Conservation (phyloP, 1,139 yeast genomes). For the Waltiozyma sp. region DNA sequence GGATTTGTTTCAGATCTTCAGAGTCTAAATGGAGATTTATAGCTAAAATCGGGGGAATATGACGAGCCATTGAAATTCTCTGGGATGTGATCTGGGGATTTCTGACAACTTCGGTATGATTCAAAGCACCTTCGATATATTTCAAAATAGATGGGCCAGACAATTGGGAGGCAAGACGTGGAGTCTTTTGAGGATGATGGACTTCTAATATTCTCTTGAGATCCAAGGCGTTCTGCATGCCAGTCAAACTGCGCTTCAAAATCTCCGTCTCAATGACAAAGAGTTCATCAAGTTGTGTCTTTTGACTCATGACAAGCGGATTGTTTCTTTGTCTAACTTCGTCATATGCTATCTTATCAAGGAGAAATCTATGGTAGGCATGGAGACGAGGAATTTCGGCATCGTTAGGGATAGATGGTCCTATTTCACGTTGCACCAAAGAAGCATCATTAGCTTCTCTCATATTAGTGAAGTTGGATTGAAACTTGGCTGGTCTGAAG, state of each 20-base stretch:
- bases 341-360: slow-evolving; percentile 40
- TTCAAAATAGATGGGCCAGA: slow-evolving; percentile 32
- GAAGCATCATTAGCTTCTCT: slow-evolving; percentile 38
- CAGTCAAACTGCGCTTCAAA: slow-evolving; percentile 10
- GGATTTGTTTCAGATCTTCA: slow-evolving; percentile 36
- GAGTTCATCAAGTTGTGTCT: slow-evolving; percentile 23
- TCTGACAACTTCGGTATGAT: slow-evolving; percentile 34
- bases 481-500: slow-evolving; percentile 65
- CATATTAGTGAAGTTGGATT: slow-evolving; percentile 34
- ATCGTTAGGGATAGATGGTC: slow-evolving; percentile 10
- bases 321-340: slow-evolving; percentile 24
- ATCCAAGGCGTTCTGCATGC: neutral
- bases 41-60: slow-evolving; percentile 49
- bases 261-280: slow-evolving; percentile 26
- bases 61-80: neutral
- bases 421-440: slow-evolving; percentile 36
- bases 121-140: slow-evolving; percentile 50
- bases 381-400: slow-evolving; percentile 29
- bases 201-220: neutral
- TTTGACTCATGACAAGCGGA: neutral
- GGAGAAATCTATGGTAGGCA: slow-evolving; percentile 47
- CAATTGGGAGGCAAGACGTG: slow-evolving; percentile 10
- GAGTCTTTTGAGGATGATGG: slow-evolving; percentile 21
- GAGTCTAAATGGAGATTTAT: slow-evolving; percentile 46
- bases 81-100: neutral